Evolutionary conservation across 2,329 filamentous ascomycete genomes (phyloP), one percentile per base, ranked within the genome.

Genomic region (Colletotrichum neosansevieriae): DNA sequence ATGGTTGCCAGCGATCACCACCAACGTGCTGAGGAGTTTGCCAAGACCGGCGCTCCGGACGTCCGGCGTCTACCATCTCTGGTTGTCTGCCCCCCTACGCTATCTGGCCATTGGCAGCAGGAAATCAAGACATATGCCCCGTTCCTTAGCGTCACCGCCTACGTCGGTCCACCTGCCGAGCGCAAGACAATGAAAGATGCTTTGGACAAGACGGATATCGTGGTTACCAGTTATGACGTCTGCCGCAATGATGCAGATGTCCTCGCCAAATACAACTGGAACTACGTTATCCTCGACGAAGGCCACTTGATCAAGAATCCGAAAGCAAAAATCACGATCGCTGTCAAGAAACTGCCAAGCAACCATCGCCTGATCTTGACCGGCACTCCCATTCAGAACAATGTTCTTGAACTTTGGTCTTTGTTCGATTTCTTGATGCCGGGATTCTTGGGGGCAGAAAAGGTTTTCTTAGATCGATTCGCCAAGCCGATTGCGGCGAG

Each of bases 361-460:
- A 98, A 99, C 74, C 97, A 99, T 77, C 92, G 96, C 19, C 86
- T 99, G 56, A 99, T 99, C 73, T 87, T 99, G 4, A 99, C 96
- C 0, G 96, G 96, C 45, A 99, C 96, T 2, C 96, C 96, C 0
- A 98, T 98, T 72, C 95, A 98, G 79, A 98, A 98, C 79, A 98
- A 98, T 72, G 95, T 99, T 2, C 82, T 99, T 56, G 95, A 99
- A 77, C 85, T 99, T 4, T 99, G 95, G 95, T 98, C 95, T 0
- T 85, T 99, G 4, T 99, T 99, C 76, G 96, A 99, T 80, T 99
- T 99, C 82, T 85, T 99, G 69, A 99, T 99, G 96, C 96, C 97
- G 3, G 97, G 96, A 2, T 99, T 99, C 83, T 85, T 99, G 7
- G 96, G 96, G 36, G 94, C 94, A 0, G 94, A 89, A 70, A 97